Percentiles rank a stretch among this genome's conserved stretches.
These are phyloP conservation scores for Filosporella fistucella DNA, from an alignment of 495 filamentous ascomycete genomes.

Conservation along the genomic window DNA sequence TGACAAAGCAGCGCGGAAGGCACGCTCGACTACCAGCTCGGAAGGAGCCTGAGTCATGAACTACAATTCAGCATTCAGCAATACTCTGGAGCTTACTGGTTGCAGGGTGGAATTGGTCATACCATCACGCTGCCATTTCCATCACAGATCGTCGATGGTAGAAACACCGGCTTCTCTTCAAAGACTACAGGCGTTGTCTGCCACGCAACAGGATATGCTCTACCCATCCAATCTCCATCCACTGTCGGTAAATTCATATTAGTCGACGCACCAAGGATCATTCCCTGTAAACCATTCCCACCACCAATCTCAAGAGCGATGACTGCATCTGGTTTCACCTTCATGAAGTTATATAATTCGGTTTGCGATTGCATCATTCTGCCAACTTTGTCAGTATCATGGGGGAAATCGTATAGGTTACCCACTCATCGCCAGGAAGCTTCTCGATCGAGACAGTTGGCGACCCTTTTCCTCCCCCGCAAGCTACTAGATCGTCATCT, in stretches of 20 bases:
- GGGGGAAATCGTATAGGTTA: background rate
- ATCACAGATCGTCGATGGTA: conserved; percentile 42
- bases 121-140: conserved; percentile 46
- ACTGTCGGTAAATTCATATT: conserved; percentile 47
- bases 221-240: conserved; percentile 54
- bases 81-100: background rate
- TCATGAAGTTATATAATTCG: conserved; percentile 37
- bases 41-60: conserved; percentile 36
- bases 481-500: conserved; percentile 39
- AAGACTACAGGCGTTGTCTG: conserved; percentile 51
- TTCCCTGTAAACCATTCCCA: conserved; percentile 47
- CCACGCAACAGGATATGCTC: conserved; percentile 52
- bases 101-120: background rate
- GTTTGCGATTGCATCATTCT: conserved; percentile 42
- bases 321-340: conserved; percentile 24
- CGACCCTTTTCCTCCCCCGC: conserved; percentile 41
- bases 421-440: conserved; percentile 37
- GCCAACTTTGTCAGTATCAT: background rate
- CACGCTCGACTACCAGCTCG: conserved; percentile 34
- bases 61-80: background rate
- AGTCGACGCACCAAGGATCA: conserved; percentile 42
- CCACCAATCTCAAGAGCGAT: conserved; percentile 51
- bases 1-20: conserved; percentile 37
- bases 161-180: conserved; percentile 39
- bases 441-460: conserved; percentile 48